A percentile compares a stretch with the other conserved stretches of the same genome.
Conservation (phyloP, 148 eudicot species). For the Nyssa sinensis region DNA sequence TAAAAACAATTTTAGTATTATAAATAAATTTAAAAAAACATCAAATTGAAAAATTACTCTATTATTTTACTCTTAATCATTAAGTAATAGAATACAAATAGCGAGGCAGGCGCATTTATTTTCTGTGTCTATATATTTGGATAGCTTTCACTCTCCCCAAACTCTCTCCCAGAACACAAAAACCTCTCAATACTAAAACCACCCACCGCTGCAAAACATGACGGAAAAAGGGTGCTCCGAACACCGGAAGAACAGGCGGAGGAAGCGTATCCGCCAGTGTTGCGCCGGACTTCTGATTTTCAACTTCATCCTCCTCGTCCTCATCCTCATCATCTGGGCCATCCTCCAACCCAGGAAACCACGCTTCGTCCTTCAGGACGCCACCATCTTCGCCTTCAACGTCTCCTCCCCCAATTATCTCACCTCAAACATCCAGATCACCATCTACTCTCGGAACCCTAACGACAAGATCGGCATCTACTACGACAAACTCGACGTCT, state of each 20-base stretch:
- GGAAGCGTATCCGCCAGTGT: conserved; percentile 8
- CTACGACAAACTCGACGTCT: conserved; percentile 34
- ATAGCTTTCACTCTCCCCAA: neutral
- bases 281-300: conserved; percentile 6
- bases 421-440: conserved; percentile 19
- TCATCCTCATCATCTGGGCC: conserved; percentile 38
- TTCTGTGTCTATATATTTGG: neutral
- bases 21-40: too few species aligned
- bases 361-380: conserved; percentile 43
- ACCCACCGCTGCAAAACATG: conserved; percentile 14
- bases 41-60: too few species aligned
- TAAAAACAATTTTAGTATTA: too few species aligned
- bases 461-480: conserved; percentile 44
- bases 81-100: too few species aligned
- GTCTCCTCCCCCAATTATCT: conserved; percentile 24
- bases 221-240: conserved; percentile 35
- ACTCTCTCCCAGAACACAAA: neutral
- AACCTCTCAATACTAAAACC: neutral
- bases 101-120: too few species aligned
- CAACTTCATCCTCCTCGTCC: conserved; percentile 16
- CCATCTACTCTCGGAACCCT: conserved; percentile 32
- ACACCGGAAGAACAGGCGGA: conserved; percentile 28
- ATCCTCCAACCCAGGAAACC: conserved; percentile 42
- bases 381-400: conserved; percentile 41
- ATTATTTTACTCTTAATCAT: too few species aligned